phyloP scores from a whole-genome alignment of 768 basidiomycete species.

The Mycena rebaudengoi region DNA sequence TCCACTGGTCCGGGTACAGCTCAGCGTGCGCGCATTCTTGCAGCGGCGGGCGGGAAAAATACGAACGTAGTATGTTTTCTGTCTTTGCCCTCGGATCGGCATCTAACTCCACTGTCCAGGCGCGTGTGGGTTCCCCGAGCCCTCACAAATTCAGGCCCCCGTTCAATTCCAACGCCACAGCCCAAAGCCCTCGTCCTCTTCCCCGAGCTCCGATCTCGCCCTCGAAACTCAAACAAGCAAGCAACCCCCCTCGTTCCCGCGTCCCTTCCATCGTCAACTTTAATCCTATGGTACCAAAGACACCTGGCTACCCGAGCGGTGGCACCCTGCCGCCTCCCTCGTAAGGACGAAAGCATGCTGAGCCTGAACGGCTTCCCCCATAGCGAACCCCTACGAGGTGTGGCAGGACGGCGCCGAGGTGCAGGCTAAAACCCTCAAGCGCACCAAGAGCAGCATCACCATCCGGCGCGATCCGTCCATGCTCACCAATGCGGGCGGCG shows the following conservation, averaged over 20 bases:
- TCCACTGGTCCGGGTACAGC: slow-evolving; percentile 63
- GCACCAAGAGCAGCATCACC: slow-evolving; percentile 65
- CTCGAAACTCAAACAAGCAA: slow-evolving; percentile 50
- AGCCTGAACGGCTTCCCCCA: slow-evolving; percentile 85
- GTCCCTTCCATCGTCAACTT: slow-evolving; percentile 75
- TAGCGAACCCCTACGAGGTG: slow-evolving; percentile 79
- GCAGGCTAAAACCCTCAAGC: slow-evolving; percentile 47
- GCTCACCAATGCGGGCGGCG: slow-evolving; percentile 35
- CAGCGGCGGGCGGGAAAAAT: slow-evolving; percentile 48
- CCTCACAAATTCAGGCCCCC: slow-evolving; percentile 57
- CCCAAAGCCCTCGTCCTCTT: slow-evolving; percentile 31
- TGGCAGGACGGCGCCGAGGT: slow-evolving; percentile 50
- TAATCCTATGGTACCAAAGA: slow-evolving; percentile 72
- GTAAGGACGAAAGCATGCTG: slow-evolving; percentile 80
- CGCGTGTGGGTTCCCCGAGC: slow-evolving; percentile 50
- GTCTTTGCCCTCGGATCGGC: not conserved
- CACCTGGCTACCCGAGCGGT: slow-evolving; percentile 61
- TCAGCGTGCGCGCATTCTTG: slow-evolving; percentile 53
- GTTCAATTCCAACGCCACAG: slow-evolving; percentile 47
- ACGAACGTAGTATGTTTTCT: slow-evolving; percentile 47
- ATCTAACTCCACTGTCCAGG: slow-evolving; percentile 13
- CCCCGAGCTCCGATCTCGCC: slow-evolving; percentile 33
- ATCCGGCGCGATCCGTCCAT: slow-evolving; percentile 67
- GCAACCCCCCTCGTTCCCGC: slow-evolving; percentile 34
- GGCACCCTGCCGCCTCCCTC: slow-evolving; percentile 68